These are phyloP conservation scores for Catharanthus roseus DNA, from an alignment of 257 asterid genomes.

Conservation along the genomic window DNA sequence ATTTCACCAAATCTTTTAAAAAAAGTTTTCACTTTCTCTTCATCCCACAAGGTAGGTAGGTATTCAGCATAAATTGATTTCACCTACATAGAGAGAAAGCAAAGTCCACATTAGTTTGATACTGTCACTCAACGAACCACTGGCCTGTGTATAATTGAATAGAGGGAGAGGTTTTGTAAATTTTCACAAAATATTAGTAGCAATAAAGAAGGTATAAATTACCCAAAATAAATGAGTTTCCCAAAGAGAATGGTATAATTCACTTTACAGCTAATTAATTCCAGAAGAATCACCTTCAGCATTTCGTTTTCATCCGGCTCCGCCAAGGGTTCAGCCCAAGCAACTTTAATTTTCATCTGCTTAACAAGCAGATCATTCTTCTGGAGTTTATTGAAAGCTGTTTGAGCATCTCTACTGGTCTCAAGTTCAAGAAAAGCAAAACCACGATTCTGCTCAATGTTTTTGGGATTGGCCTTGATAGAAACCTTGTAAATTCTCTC, in stretches of 20 bases:
- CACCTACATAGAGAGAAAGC: conserved; percentile 37
- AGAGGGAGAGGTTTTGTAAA: neutral
- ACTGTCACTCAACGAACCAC: neutral
- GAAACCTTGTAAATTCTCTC: conserved; percentile 55
- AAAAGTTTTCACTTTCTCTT: conserved; percentile 41
- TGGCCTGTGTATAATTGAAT: neutral
- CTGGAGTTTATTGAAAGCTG: conserved; percentile 58
- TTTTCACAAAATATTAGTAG: neutral
- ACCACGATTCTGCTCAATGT: conserved; percentile 55
- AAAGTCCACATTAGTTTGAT: conserved; percentile 8
- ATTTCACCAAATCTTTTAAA: conserved; percentile 69
- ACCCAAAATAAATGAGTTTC: neutral
- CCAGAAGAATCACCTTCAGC: conserved; percentile 47
- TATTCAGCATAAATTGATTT: conserved; percentile 62
- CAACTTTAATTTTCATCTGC: conserved; percentile 41
- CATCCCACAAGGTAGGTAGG: conserved; percentile 62
- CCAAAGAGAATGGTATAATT: neutral
- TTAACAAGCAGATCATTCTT: conserved; percentile 41
- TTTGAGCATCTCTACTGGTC: conserved; percentile 62
- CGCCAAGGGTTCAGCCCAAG: conserved; percentile 68
- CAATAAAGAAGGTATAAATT: neutral
- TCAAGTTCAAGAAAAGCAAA: conserved; percentile 68
- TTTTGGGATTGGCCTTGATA: conserved; percentile 46
- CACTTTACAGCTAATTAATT: conserved; percentile 6
- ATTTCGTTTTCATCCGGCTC: conserved; percentile 61